Evolutionary conservation across 257 asterid species (phyloP).

Genomic region (Leonotis leonurus): DNA sequence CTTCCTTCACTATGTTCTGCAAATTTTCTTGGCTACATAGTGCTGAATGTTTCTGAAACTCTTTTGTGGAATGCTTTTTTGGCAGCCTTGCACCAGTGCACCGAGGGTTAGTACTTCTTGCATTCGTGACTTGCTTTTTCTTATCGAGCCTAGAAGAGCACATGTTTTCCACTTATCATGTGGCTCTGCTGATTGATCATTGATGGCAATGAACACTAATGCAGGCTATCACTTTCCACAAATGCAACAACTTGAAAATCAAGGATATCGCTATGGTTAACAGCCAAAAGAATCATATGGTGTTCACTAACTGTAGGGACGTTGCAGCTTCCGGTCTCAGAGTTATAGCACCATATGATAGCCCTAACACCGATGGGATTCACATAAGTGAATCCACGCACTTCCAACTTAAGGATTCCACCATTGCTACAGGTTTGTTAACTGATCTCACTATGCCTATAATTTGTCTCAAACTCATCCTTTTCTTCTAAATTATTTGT

Average conservation of each 20-base stretch:
- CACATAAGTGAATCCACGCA: conserved; percentile 62
- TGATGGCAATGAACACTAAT: neutral
- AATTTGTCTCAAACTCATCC: neutral
- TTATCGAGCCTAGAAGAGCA: neutral
- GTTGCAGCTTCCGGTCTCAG: conserved; percentile 42
- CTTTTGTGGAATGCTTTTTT: conserved; percentile 10
- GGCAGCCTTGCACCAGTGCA: conserved; percentile 80
- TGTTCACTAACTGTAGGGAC: conserved; percentile 38
- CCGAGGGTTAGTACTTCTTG: conserved; percentile 68
- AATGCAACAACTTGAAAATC: conserved; percentile 59
- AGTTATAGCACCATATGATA: conserved; percentile 52
- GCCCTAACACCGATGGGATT: conserved; percentile 90
- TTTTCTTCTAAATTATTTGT: neutral
- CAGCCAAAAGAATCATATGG: conserved; percentile 72
- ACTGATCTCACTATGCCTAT: neutral
- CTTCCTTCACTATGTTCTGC: neutral
- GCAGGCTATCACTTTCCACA: conserved; percentile 82
- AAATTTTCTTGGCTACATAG: neutral
- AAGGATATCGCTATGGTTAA: conserved; percentile 34
- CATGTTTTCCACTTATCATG: neutral
- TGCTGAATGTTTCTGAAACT: conserved; percentile 14
- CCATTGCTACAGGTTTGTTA: conserved; percentile 65
- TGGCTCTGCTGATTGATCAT: neutral
- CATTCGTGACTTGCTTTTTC: no score
- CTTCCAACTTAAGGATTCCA: conserved; percentile 38